Evolutionary conservation across 768 basidiomycete species (phyloP), one percentile per base, ranked within the genome.

Genomic region (Tulasnella sp.): DNA sequence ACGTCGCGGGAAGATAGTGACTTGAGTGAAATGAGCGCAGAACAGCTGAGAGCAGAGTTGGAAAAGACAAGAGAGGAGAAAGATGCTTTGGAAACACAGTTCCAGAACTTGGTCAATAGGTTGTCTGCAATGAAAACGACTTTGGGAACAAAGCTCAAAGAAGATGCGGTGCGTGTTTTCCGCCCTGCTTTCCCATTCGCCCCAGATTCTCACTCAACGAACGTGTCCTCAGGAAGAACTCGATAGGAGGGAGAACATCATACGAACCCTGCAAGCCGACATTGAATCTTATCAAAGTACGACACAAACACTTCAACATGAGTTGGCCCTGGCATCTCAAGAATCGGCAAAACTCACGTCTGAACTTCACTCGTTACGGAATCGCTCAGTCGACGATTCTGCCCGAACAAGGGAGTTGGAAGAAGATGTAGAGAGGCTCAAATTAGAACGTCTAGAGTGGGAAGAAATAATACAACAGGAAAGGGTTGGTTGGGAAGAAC

Each of bases 121-220:
- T 70, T 98, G 40, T 91, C 89, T 2, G 76, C 82, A 29, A 96
- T 99, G 92, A 77, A 92, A 20, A 86, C 81, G 32, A 85, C 87
- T 19, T 71, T 98, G 45, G 90, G 92, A 28, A 92, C 88, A 63
- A 96, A 96, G 66, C 72, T 98, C 50, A 80, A 85, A 65, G 88
- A 93, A 64, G 95, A 98, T 66, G 95, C 95, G 60, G 95, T 98
- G 70, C 58, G 81, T 74, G 16, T 34, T 35, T 22, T 32, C 32
- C 9, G 39, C 28, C 13, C 31, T 28, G 16, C 13, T 48, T 20
- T 40, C 4, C 28, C 35, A 28, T 15, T 32, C 16, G 31, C 28
- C 32, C 28, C 24, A 37, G 25, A 9, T 8, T 39, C 49, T 51
- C 43, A 47, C 55, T 54, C 53, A 45, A 53, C 37, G 58, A 32